Percentiles rank a stretch among this genome's conserved stretches.
Conservation (phyloP, 805 yeast genomes). For the Starmerella sirachaensis region DNA sequence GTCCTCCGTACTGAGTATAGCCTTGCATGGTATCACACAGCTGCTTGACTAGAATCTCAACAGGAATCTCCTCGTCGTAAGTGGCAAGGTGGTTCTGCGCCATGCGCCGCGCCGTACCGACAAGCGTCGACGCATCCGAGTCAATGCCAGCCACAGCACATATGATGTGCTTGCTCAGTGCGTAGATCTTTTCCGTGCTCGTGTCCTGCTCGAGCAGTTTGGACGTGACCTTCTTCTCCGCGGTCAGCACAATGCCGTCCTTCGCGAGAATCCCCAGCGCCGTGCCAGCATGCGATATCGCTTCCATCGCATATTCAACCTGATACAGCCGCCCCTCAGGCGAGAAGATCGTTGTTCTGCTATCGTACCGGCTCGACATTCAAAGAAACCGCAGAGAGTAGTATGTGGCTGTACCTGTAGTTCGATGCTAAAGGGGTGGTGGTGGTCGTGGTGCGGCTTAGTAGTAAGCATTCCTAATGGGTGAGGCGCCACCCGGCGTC, state of each 20-base stretch:
- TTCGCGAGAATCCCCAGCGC: conserved; percentile 64
- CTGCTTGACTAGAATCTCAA: conserved; percentile 75
- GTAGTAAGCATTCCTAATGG: no score
- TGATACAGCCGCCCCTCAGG: conserved; percentile 98
- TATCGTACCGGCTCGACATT: conserved; percentile 94
- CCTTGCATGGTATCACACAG: conserved; percentile 94
- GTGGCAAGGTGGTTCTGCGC: conserved; percentile 79
- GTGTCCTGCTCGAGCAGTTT: conserved; percentile 89
- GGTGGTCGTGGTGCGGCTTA: no score
- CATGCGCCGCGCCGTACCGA: conserved; percentile 69
- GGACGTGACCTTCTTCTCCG: conserved; percentile 90
- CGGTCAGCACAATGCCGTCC: conserved; percentile 90
- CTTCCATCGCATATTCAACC: conserved; percentile 91
- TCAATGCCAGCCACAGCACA: conserved; percentile 98
- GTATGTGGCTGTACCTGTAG: no score
- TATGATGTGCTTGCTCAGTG: conserved; percentile 54
- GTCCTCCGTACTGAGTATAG: conserved; percentile 96
- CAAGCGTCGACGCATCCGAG: conserved; percentile 87
- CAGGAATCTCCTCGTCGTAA: conserved; percentile 88
- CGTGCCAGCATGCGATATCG: conserved; percentile 72
- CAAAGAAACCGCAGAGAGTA: not conserved
- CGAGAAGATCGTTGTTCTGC: conserved; percentile 95
- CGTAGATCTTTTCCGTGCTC: conserved; percentile 83
- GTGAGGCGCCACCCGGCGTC: no score
- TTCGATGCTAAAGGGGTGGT: no score